Evolutionary conservation across 2,329 filamentous ascomycete species (phyloP).

Genomic region (Cadophora sp.): DNA sequence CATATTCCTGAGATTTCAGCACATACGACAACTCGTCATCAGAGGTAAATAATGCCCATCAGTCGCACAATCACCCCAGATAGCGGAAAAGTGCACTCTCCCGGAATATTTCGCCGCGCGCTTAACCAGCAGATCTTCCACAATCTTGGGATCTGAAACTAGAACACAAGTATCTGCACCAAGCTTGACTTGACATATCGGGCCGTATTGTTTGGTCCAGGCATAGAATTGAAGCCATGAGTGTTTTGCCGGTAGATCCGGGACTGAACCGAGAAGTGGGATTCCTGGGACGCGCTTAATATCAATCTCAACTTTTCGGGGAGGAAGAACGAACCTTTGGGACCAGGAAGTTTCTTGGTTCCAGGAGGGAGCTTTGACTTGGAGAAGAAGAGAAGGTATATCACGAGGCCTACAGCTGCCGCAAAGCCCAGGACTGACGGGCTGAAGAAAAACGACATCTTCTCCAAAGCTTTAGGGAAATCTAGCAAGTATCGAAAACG

Average conservation of each 20-base stretch:
- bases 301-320: neutral
- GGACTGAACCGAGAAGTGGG: slow-evolving; percentile 30
- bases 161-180: slow-evolving; percentile 48
- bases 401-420: slow-evolving; percentile 4
- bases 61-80: slow-evolving; percentile 22
- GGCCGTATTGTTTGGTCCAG: slow-evolving; percentile 47
- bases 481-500: neutral
- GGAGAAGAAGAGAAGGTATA: slow-evolving; percentile 16
- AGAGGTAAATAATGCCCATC: slow-evolving; percentile 27
- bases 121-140: slow-evolving; percentile 50
- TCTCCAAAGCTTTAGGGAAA: neutral
- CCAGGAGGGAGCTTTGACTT: slow-evolving; percentile 23
- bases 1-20: neutral
- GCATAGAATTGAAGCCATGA: slow-evolving; percentile 51
- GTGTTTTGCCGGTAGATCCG: slow-evolving; percentile 34
- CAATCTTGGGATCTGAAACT: slow-evolving; percentile 49
- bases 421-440: slow-evolving; percentile 8
- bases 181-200: slow-evolving; percentile 53
- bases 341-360: slow-evolving; percentile 25
- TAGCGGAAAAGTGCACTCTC: slow-evolving; percentile 22
- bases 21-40: slow-evolving; percentile 23
- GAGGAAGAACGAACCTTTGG: slow-evolving; percentile 21
- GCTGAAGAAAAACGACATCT: neutral
- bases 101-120: slow-evolving; percentile 47
- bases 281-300: slow-evolving; percentile 17